Evolutionary conservation across 345 rosid species (phyloP).

Genomic region (Moricandia arvensis): DNA sequence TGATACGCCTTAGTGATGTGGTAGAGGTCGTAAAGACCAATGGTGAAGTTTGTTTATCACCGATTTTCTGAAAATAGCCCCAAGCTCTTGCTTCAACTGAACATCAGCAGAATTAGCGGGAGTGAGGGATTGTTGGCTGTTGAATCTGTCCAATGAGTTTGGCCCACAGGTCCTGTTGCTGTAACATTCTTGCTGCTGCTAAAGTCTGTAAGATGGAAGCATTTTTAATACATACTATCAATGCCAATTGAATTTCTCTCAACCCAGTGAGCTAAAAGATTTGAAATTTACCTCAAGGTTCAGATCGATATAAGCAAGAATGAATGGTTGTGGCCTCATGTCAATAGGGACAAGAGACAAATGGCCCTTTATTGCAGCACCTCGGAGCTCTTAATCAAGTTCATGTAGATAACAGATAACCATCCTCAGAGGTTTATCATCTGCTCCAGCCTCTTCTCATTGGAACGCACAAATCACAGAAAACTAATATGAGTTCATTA

Average conservation of each 20-base stretch:
- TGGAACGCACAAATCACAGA: conserved; percentile 6
- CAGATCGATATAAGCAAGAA: conserved; percentile 93
- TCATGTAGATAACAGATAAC: conserved; percentile 99
- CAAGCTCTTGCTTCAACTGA: conserved; percentile 99
- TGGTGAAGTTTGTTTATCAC: conserved; percentile 92
- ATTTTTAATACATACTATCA: too few species aligned
- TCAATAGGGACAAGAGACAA: conserved; percentile 97
- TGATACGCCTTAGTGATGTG: conserved; percentile 94
- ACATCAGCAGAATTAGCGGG: conserved; percentile 83
- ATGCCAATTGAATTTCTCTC: too few species aligned
- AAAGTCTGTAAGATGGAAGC: conserved; percentile 92
- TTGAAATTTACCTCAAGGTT: conserved; percentile 91
- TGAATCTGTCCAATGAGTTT: conserved; percentile 96
- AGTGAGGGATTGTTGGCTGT: conserved; percentile 70
- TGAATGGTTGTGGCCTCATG: conserved; percentile 98
- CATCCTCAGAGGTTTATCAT: conserved; percentile 98
- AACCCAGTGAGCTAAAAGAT: too few species aligned
- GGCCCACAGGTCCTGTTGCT: conserved; percentile 84
- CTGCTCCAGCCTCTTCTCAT: conserved; percentile 89
- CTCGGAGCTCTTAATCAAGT: conserved; percentile 97
- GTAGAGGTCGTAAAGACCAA: conserved; percentile 90
- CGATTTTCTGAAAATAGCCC: conserved; percentile 97
- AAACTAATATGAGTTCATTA: background rate
- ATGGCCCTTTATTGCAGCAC: conserved; percentile 98
- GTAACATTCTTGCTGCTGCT: conserved; percentile 99